phyloP scores from a whole-genome alignment of 345 rosid species.

The Aquilaria malaccensis region DNA sequence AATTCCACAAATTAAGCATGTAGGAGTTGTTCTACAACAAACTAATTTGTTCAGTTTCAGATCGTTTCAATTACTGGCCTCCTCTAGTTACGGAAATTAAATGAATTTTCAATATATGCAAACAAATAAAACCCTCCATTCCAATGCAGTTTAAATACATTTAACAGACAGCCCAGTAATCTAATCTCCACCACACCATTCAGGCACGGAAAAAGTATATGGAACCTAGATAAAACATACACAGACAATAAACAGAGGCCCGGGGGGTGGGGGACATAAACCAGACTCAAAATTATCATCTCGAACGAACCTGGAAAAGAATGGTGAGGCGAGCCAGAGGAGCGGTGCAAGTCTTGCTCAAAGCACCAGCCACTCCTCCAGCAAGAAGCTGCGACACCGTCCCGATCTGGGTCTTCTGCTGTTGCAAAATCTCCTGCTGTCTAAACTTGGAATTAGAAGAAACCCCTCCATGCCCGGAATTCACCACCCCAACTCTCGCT shows the following conservation, averaged over 20 bases:
- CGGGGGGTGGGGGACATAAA: neutral
- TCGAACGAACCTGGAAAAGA: conserved; percentile 68
- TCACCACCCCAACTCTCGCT: conserved; percentile 71
- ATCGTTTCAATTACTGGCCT: no score
- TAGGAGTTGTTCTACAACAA: no score
- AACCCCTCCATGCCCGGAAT: conserved; percentile 52
- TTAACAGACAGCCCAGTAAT: neutral
- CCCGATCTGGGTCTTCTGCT: conserved; percentile 61
- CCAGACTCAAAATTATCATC: neutral
- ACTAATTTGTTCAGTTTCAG: no score
- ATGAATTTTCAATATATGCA: neutral
- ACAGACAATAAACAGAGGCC: neutral
- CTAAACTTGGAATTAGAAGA: conserved; percentile 21
- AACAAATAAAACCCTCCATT: neutral
- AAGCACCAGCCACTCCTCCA: conserved; percentile 94
- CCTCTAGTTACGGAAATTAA: neutral
- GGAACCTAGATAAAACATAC: neutral
- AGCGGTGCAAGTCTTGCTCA: conserved; percentile 95
- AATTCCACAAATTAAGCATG: no score
- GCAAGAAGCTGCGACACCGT: conserved; percentile 76
- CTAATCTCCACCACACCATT: neutral
- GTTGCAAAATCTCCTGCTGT: conserved; percentile 33
- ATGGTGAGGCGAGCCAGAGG: conserved; percentile 95
- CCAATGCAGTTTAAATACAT: no score
- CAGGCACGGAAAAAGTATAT: neutral